These are phyloP conservation scores for Arachis stenosperma DNA, from an alignment of 306 rosid species.

Conservation along the genomic window DNA sequence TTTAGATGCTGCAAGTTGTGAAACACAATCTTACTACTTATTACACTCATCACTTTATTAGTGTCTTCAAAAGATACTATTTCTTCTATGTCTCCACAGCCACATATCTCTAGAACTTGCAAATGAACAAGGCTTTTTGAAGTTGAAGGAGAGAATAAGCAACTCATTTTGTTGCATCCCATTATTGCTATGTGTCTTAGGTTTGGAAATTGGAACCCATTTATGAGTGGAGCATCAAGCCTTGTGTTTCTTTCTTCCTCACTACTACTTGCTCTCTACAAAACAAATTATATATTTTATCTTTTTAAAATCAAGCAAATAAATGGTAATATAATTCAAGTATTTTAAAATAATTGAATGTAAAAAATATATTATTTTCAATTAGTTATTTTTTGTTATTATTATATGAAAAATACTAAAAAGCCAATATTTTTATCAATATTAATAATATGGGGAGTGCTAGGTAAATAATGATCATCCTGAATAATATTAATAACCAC, in stretches of 20 bases:
- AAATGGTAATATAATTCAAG: too few species aligned
- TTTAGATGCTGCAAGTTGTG: conserved; percentile 19
- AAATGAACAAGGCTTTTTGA: conserved; percentile 27
- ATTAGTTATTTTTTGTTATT: too few species aligned
- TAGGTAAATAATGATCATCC: too few species aligned
- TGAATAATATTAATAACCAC: too few species aligned
- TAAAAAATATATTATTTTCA: too few species aligned
- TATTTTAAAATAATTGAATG: too few species aligned
- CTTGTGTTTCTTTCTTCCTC: neutral
- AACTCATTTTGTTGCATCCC: conserved; percentile 16
- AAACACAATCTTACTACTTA: neutral
- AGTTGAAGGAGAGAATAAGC: conserved; percentile 32
- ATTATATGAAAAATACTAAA: too few species aligned
- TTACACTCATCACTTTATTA: neutral
- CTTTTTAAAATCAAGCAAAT: too few species aligned
- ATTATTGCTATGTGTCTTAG: conserved; percentile 22
- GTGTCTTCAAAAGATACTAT: conserved; percentile 11
- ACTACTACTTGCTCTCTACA: conserved; percentile 1
- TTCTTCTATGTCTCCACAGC: conserved; percentile 19
- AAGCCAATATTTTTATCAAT: too few species aligned
- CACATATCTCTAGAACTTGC: conserved; percentile 30
- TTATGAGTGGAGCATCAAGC: neutral
- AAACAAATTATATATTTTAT: neutral
- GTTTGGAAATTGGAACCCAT: conserved; percentile 22
- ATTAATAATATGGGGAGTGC: too few species aligned